A percentile compares a stretch with the other conserved stretches of the same genome.
Evolutionary conservation across 345 rosid species (phyloP).

Genomic region (Aegle marmelos): DNA sequence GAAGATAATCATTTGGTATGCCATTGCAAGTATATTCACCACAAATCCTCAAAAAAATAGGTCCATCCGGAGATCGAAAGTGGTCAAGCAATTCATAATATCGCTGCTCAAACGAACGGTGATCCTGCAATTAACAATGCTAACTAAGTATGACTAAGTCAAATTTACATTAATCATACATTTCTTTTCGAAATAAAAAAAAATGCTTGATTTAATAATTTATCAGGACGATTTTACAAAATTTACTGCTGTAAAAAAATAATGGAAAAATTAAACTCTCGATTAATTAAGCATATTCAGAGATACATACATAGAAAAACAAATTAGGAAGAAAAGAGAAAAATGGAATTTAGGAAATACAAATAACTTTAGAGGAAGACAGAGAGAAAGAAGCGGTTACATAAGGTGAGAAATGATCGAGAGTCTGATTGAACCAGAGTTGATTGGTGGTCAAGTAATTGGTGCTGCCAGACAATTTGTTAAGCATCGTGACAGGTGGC

Average conservation of each 20-base stretch:
- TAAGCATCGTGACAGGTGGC: slow-evolving; percentile 33
- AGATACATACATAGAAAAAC: neutral
- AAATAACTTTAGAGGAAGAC: neutral
- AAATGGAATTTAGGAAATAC: neutral
- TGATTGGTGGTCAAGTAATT: slow-evolving; percentile 62
- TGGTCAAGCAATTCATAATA: slow-evolving; percentile 77
- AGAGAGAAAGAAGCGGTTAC: slow-evolving; percentile 31
- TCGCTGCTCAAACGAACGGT: slow-evolving; percentile 60
- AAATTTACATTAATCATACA: neutral
- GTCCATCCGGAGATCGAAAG: slow-evolving; percentile 70
- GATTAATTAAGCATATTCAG: neutral
- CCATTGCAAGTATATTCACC: slow-evolving; percentile 85
- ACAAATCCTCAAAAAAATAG: slow-evolving; percentile 72
- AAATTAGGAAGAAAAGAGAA: neutral
- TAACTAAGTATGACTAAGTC: neutral
- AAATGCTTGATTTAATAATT: neutral
- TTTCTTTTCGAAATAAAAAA: neutral
- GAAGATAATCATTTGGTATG: slow-evolving; percentile 67
- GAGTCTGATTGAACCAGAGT: slow-evolving; percentile 83
- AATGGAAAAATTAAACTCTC: neutral
- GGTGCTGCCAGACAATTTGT: slow-evolving; percentile 31
- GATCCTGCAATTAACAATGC: slow-evolving; percentile 47
- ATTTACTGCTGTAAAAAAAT: neutral
- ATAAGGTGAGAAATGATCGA: slow-evolving; percentile 80
- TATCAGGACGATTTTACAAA: neutral